These are phyloP conservation scores for Suillus subluteus DNA, from an alignment of 768 basidiomycete species.

Conservation along the genomic window DNA sequence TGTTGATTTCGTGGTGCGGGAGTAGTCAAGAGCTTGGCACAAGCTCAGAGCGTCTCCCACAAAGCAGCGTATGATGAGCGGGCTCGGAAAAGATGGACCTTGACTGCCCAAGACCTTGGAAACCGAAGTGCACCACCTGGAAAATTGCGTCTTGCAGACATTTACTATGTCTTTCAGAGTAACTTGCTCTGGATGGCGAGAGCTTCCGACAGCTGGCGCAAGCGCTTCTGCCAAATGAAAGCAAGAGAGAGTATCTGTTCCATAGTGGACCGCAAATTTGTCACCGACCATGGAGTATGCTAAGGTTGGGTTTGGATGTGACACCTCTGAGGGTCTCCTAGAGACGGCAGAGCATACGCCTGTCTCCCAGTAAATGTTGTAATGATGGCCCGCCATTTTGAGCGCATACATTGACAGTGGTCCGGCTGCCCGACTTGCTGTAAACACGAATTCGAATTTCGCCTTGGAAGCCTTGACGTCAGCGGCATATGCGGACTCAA, in stretches of 20 bases:
- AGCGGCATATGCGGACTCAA: constrained; percentile 22
- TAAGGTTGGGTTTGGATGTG: constrained; percentile 34
- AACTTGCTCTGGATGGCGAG: background rate
- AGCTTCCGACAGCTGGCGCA: constrained; percentile 9
- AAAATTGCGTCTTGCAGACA: constrained; percentile 26
- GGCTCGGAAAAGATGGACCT: constrained; percentile 8
- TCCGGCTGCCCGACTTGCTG: constrained; percentile 32
- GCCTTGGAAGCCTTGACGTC: constrained; percentile 24
- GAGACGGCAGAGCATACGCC: constrained; percentile 31
- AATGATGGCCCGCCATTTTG: constrained; percentile 20
- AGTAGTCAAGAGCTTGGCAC: constrained; percentile 28
- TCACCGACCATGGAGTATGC: constrained; percentile 28
- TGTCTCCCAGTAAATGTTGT: constrained; percentile 28
- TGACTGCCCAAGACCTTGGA: constrained; percentile 15
- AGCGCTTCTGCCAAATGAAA: constrained; percentile 37
- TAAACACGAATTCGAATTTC: background rate
- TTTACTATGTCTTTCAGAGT: background rate
- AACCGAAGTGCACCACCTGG: constrained; percentile 31
- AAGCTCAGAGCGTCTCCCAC: constrained; percentile 33
- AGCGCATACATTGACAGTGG: constrained; percentile 23
- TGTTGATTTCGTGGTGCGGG: constrained; percentile 11
- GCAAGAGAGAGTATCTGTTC: constrained; percentile 31
- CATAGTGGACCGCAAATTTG: constrained; percentile 33
- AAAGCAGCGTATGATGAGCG: constrained; percentile 32
- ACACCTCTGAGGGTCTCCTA: constrained; percentile 17